These are phyloP conservation scores for Sistotremastrum suecicum DNA, from an alignment of 768 basidiomycete genomes.

Conservation along the genomic window DNA sequence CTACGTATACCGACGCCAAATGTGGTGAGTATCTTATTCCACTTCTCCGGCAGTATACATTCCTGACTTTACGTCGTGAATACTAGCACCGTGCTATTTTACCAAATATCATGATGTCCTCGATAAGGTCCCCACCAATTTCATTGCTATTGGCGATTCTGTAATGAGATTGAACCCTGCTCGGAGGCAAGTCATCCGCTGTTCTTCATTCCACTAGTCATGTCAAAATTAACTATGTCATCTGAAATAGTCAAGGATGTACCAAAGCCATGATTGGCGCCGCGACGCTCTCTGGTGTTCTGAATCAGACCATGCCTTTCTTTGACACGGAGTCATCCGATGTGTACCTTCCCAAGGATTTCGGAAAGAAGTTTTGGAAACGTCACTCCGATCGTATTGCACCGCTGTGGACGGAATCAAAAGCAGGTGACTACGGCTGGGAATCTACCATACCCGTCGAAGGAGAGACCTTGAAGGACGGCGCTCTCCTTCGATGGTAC, in stretches of 20 bases:
- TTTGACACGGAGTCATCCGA: slow-evolving; percentile 5
- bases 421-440: slow-evolving; percentile 6
- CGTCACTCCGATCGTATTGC: no score
- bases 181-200: slow-evolving; percentile 6
- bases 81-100: slow-evolving; percentile 12
- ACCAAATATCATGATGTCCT: slow-evolving; percentile 15
- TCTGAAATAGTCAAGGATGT: slow-evolving; percentile 8
- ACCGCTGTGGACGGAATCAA: background rate
- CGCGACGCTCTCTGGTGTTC: slow-evolving; percentile 9
- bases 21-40: background rate
- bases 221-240: no score
- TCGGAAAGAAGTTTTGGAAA: background rate
- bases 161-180: slow-evolving; percentile 16
- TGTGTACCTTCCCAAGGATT: slow-evolving; percentile 5
- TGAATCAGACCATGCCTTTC: background rate
- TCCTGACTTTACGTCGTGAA: slow-evolving; percentile 1
- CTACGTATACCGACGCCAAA: slow-evolving; percentile 1
- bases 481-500: slow-evolving; percentile 5
- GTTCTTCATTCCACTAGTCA: background rate
- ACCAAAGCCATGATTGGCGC: slow-evolving; percentile 12
- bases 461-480: slow-evolving; percentile 4
- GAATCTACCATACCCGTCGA: slow-evolving; percentile 5
- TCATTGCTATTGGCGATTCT: slow-evolving; percentile 22
- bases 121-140: slow-evolving; percentile 18
- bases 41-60: slow-evolving; percentile 8